These are phyloP conservation scores for Mallotus japonicus DNA, from an alignment of 441 rosid species.

Conservation along the genomic window DNA sequence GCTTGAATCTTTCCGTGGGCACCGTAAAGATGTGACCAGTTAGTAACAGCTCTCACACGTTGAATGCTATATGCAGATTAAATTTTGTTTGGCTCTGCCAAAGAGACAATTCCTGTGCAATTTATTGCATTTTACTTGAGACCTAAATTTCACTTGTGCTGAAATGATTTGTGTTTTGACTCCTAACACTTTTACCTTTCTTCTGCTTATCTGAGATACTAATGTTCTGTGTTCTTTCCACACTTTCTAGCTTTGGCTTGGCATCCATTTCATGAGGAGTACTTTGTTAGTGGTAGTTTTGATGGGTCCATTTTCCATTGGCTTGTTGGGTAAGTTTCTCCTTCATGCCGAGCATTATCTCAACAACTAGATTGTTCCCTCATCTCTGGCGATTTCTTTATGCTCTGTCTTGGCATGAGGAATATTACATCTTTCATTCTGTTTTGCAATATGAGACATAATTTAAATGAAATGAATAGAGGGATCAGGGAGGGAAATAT, in stretches of 20 bases:
- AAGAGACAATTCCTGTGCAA: background rate
- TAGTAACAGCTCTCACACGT: constrained; percentile 33
- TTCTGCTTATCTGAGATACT: constrained; percentile 5
- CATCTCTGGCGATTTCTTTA: constrained; percentile 3
- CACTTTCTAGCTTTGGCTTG: constrained; percentile 73
- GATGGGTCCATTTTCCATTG: constrained; percentile 97
- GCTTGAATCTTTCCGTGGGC: constrained; percentile 96
- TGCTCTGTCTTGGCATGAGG: background rate
- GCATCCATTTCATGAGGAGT: constrained; percentile 99
- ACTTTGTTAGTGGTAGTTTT: constrained; percentile 93
- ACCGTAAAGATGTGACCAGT: constrained; percentile 91
- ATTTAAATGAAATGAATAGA: background rate
- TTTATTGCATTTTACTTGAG: too few species aligned
- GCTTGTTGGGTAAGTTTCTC: constrained; percentile 76
- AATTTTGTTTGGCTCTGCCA: background rate
- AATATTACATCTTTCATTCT: background rate
- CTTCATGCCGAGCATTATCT: constrained; percentile 9
- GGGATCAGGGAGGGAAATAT: background rate
- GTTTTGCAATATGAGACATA: background rate
- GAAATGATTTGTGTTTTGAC: background rate
- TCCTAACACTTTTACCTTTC: background rate
- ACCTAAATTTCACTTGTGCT: too few species aligned
- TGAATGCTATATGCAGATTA: background rate
- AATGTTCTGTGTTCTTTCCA: constrained; percentile 6
- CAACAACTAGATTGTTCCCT: background rate